Evolutionary conservation across 306 rosid species (phyloP).

Genomic region (Cajanus cajan): DNA sequence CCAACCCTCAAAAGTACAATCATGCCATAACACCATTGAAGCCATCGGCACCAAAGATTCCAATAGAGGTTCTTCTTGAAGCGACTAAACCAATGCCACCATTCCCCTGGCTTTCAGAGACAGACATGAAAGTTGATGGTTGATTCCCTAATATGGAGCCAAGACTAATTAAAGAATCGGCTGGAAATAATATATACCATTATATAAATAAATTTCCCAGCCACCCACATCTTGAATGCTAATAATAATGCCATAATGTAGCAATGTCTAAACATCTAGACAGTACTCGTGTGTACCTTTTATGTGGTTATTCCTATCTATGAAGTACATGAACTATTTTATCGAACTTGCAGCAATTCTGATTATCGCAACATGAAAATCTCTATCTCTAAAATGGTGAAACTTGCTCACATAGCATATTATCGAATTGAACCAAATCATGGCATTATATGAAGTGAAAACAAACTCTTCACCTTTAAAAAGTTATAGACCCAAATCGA

Average conservation of each 20-base stretch:
- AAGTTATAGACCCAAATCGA: neutral
- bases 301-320: neutral
- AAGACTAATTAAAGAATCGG: conserved; percentile 26
- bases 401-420: neutral
- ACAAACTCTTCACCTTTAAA: neutral
- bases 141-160: conserved; percentile 26
- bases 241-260: neutral
- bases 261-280: conserved; percentile 26
- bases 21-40: conserved; percentile 53
- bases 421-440: neutral
- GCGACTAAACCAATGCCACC: conserved; percentile 66
- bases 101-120: conserved; percentile 65
- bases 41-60: conserved; percentile 54
- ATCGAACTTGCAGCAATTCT: neutral
- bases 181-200: conserved; percentile 12
- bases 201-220: conserved; percentile 23
- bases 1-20: conserved; percentile 50
- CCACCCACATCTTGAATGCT: conserved; percentile 13
- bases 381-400: conserved; percentile 1
- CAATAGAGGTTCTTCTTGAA: conserved; percentile 52
- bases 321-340: neutral
- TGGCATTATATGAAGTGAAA: no score
- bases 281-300: conserved; percentile 14
- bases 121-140: conserved; percentile 66
- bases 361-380: neutral